Evolutionary conservation across 306 rosid genomes (phyloP), one percentile per base, ranked within the genome.

Genomic region (Acacia crassicarpa): DNA sequence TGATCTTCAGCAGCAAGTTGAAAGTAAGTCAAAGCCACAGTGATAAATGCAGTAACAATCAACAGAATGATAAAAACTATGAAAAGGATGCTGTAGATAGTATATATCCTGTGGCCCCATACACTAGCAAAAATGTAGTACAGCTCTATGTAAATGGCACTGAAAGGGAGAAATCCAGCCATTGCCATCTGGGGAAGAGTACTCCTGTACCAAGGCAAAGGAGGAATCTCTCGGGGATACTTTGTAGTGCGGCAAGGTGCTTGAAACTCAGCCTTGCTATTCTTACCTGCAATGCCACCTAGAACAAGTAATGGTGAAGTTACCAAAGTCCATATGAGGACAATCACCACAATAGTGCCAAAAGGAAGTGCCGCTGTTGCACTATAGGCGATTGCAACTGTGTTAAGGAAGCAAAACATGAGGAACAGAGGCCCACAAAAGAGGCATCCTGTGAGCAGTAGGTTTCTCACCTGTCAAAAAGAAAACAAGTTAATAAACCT

Each of bases 1-100:
- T 95, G 98, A 85, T 95, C 98, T 88, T 95, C 98, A n/a, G 98
- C 98, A 81, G 98, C 94, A 81, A 95, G 97, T 89, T 95, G 98
- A 81, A 95, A 95, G 88, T 95, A 95, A 63, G 98, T 95, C 94
- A 95, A 82, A 75, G 98, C 98, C 89, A 95, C 98, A 70, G 98
- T 95, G 82, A 93, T 95, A 81, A 95, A 95, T 83, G 98, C 98
- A 72, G 98, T 95, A 87, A 95, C 98, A 81, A 93, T 91, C 91
- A 95, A 80, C 80, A 95, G 97, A 86, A 95, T 95, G 73, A 95
- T 89, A 78, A 95, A 95, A 83, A 95, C 98, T 32, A 95, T 95
- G 83, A 93, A 95, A 58, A 95, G 91, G 82, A 95, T 93, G 89
- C 98, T 95, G 92, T 95, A 95, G 86, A 95, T 91, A 49, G 98